These are phyloP conservation scores for Chloroidium sp. DNA, from an alignment of 163 green algal genomes.

Conservation along the genomic window DNA sequence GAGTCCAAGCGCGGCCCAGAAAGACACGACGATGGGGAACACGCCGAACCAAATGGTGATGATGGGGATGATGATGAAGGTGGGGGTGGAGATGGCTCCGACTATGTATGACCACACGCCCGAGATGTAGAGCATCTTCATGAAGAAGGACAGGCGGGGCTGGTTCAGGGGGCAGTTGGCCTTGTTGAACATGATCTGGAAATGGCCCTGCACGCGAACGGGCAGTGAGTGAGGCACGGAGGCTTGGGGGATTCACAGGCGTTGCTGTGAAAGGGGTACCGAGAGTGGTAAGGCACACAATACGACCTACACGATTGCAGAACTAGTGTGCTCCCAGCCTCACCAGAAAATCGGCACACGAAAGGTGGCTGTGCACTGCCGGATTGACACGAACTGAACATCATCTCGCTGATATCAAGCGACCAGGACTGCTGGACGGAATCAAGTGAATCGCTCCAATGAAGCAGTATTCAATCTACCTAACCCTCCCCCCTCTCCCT, in stretches of 20 bases:
- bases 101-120: slow-evolving; percentile 35
- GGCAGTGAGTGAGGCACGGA: too few relatives aligned
- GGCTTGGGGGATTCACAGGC: too few relatives aligned
- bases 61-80: slow-evolving; percentile 24
- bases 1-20: slow-evolving; percentile 46
- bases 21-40: slow-evolving; percentile 63
- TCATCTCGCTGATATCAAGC: too few relatives aligned
- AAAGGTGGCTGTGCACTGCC: neutral
- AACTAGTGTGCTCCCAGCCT: too few relatives aligned
- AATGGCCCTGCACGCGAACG: slow-evolving; percentile 19
- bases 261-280: too few relatives aligned
- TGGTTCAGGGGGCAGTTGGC: slow-evolving; percentile 22
- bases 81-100: slow-evolving; percentile 14
- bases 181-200: slow-evolving; percentile 26
- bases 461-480: slow-evolving; percentile 10
- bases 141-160: slow-evolving; percentile 15
- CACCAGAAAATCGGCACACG: too few relatives aligned
- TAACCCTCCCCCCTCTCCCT: too few relatives aligned
- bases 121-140: slow-evolving; percentile 24
- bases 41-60: slow-evolving; percentile 47
- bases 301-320: too few relatives aligned
- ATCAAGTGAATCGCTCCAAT: too few relatives aligned
- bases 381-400: neutral
- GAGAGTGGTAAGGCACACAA: too few relatives aligned
- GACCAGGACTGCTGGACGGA: too few relatives aligned